Evolutionary conservation across 495 filamentous ascomycete genomes (phyloP).

Genomic region (Cryomyces minteri): DNA sequence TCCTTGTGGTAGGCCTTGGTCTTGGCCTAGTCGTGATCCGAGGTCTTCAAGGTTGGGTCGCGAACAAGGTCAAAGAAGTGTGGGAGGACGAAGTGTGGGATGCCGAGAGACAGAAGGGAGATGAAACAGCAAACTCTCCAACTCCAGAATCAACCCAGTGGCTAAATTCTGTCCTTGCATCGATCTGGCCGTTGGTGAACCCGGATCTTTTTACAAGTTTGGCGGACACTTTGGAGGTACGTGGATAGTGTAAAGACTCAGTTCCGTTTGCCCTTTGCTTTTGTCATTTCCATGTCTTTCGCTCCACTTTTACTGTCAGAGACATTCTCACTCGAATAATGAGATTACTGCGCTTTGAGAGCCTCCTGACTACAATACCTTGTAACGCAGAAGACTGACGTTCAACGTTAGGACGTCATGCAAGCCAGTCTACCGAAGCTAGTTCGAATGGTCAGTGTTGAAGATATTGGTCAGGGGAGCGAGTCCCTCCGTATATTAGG

Average conservation of each 20-base stretch:
- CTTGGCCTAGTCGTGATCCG: slow-evolving; percentile 14
- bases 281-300: too few relatives aligned
- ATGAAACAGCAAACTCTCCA: slow-evolving; percentile 20
- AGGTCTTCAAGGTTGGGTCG: slow-evolving; percentile 32
- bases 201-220: slow-evolving; percentile 47
- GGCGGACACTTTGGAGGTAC: slow-evolving; percentile 39
- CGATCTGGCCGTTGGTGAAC: slow-evolving; percentile 53
- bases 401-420: slow-evolving; percentile 35
- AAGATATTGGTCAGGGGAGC: slow-evolving; percentile 51
- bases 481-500: slow-evolving; percentile 46
- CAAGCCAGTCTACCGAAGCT: slow-evolving; percentile 44
- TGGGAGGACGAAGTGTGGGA: slow-evolving; percentile 49
- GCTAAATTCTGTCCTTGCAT: slow-evolving; percentile 43
- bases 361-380: too few relatives aligned
- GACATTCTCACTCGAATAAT: too few relatives aligned
- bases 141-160: slow-evolving; percentile 43
- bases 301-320: too few relatives aligned
- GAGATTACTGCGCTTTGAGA: too few relatives aligned
- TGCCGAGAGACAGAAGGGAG: slow-evolving; percentile 30
- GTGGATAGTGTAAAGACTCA: neutral
- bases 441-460: slow-evolving; percentile 47
- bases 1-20: neutral
- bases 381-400: too few relatives aligned
- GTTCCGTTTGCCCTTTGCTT: too few relatives aligned
- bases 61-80: slow-evolving; percentile 29